phyloP scores from a whole-genome alignment of 2,329 filamentous ascomycete species.

The Thelonectria discophora region DNA sequence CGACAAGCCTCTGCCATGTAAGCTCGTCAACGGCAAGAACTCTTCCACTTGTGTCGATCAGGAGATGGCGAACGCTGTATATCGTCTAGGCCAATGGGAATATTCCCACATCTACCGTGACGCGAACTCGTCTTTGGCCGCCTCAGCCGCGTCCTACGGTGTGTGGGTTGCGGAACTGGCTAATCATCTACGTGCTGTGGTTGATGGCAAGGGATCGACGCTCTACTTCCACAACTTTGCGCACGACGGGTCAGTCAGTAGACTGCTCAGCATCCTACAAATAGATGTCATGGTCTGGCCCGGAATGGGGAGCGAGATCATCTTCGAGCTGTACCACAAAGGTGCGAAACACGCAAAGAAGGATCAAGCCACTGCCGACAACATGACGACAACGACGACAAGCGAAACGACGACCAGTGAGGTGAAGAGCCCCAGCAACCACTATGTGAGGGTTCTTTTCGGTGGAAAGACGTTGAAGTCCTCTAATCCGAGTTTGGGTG shows the following conservation, averaged over 20 bases:
- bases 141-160: constrained; percentile 70
- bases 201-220: constrained; percentile 50
- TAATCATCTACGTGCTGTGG: constrained; percentile 66
- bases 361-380: background rate
- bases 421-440: constrained; percentile 37
- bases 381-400: background rate
- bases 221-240: constrained; percentile 80
- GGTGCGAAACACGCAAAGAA: constrained; percentile 5
- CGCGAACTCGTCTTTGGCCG: constrained; percentile 66
- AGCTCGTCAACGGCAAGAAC: constrained; percentile 54
- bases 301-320: constrained; percentile 80
- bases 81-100: constrained; percentile 81
- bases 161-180: constrained; percentile 79
- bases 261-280: constrained; percentile 74
- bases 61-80: constrained; percentile 72
- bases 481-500: constrained; percentile 72
- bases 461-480: constrained; percentile 72
- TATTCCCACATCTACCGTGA: constrained; percentile 83
- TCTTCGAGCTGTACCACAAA: constrained; percentile 75
- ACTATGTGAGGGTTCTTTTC: constrained; percentile 75
- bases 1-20: constrained; percentile 75
- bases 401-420: background rate
- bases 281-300: constrained; percentile 80
- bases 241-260: constrained; percentile 77
- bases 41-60: constrained; percentile 69